Evolutionary conservation across 2,329 filamentous ascomycete species (phyloP).

Genomic region (Phialophora expanda): DNA sequence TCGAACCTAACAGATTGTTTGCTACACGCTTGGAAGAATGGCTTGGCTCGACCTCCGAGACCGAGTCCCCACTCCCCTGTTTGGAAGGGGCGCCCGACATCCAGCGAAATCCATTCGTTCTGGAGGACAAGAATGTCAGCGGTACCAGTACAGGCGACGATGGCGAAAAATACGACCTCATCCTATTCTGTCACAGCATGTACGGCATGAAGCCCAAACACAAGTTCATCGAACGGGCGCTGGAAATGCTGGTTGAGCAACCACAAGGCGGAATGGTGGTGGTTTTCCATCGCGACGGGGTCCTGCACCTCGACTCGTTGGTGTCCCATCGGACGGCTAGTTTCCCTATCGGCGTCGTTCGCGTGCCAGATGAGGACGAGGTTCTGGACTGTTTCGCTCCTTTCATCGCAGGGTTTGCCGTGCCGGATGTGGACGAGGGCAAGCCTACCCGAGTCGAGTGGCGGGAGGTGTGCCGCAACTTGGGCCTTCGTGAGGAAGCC

Average conservation of each 20-base stretch:
- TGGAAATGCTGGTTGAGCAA: slow-evolving; percentile 55
- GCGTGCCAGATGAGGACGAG: slow-evolving; percentile 54
- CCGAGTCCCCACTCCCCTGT: slow-evolving; percentile 49
- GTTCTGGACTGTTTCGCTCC: slow-evolving; percentile 58
- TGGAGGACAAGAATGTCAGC: slow-evolving; percentile 40
- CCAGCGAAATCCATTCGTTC: slow-evolving; percentile 48
- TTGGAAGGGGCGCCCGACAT: slow-evolving; percentile 51
- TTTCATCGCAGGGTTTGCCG: slow-evolving; percentile 58
- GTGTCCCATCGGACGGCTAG: slow-evolving; percentile 55
- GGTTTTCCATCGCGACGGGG: slow-evolving; percentile 61
- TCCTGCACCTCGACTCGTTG: slow-evolving; percentile 55
- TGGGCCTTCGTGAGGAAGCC: slow-evolving; percentile 50
- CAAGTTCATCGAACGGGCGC: slow-evolving; percentile 53
- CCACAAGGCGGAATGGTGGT: slow-evolving; percentile 51
- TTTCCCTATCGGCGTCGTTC: slow-evolving; percentile 54
- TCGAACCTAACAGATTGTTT: slow-evolving; percentile 59
- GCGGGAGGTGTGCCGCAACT: slow-evolving; percentile 59
- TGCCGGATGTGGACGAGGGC: slow-evolving; percentile 37
- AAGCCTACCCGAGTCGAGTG: slow-evolving; percentile 49
- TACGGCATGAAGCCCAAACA: slow-evolving; percentile 62
- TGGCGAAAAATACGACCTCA: slow-evolving; percentile 56
- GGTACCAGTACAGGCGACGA: slow-evolving; percentile 33
- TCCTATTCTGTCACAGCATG: slow-evolving; percentile 69
- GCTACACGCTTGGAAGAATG: slow-evolving; percentile 52
- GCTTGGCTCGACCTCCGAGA: slow-evolving; percentile 44